Evolutionary conservation across 768 basidiomycete species (phyloP).

Genomic region (Mycena haematopus): DNA sequence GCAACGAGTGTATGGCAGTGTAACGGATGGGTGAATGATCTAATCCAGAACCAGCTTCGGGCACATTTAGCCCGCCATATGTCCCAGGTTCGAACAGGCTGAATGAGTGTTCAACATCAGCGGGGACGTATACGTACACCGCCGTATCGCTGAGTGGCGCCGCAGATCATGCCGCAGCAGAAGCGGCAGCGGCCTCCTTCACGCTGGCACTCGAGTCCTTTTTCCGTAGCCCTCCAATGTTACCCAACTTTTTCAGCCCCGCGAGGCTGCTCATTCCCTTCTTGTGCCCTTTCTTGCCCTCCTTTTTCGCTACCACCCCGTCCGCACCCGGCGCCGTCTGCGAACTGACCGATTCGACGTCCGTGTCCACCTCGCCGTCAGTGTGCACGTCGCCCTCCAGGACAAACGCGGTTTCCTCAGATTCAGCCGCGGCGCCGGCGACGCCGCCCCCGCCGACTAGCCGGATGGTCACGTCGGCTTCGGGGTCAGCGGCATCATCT

Average conservation of each 20-base stretch:
- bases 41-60: not conserved
- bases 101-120: too few species aligned
- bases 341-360: slow-evolving; percentile 45
- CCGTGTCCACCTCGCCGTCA: slow-evolving; percentile 43
- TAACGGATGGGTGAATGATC: not conserved
- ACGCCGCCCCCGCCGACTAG: slow-evolving; percentile 64
- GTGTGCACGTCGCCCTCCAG: slow-evolving; percentile 38
- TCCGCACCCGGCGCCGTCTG: slow-evolving; percentile 17
- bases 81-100: not conserved
- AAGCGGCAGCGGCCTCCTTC: slow-evolving; percentile 41
- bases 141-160: not conserved
- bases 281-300: slow-evolving; percentile 50
- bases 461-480: slow-evolving; percentile 56
- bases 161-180: slow-evolving; percentile 4
- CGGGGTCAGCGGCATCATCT: slow-evolving; percentile 26
- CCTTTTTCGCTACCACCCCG: slow-evolving; percentile 32
- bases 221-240: slow-evolving; percentile 51
- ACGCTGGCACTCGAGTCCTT: slow-evolving; percentile 56
- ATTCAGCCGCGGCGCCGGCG: slow-evolving; percentile 41
- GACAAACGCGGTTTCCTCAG: slow-evolving; percentile 27
- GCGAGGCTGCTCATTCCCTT: slow-evolving; percentile 66
- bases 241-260: slow-evolving; percentile 61
- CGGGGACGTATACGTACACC: too few species aligned
- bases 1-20: slow-evolving; percentile 1
- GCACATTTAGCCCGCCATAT: not conserved